These are phyloP conservation scores for Phlyctochytrium planicorne DNA, from an alignment of 192 early-diverging fungal genomes.

Conservation along the genomic window DNA sequence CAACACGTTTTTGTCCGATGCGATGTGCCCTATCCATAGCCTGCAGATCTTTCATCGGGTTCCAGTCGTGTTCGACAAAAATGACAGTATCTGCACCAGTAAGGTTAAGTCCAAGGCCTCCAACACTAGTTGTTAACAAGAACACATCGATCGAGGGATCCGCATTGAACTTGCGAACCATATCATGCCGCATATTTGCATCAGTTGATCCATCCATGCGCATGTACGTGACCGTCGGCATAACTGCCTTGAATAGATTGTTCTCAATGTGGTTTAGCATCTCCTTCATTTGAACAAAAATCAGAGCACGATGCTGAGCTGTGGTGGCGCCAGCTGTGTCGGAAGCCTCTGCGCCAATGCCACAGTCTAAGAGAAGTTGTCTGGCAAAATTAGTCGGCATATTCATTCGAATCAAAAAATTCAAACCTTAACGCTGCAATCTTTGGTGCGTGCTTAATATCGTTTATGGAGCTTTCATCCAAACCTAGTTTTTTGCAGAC, in stretches of 20 bases:
- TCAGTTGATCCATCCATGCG: conserved; percentile 93
- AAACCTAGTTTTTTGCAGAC: conserved; percentile 61
- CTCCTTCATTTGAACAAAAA: conserved; percentile 93
- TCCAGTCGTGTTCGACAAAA: conserved; percentile 99
- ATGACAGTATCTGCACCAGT: conserved; percentile 99
- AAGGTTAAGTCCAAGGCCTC: conserved; percentile 94
- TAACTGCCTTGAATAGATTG: conserved; percentile 74
- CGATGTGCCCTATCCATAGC: conserved; percentile 99
- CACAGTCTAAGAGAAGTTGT: conserved; percentile 90
- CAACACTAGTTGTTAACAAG: conserved; percentile 93
- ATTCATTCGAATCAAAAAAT: conserved; percentile 11
- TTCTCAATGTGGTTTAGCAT: conserved; percentile 98
- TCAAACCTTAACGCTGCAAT: conserved; percentile 78
- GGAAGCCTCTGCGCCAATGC: conserved; percentile 75
- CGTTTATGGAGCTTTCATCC: conserved; percentile 52
- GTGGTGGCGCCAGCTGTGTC: conserved; percentile 50
- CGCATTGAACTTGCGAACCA: conserved; percentile 93
- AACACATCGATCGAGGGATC: conserved; percentile 95
- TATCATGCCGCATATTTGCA: conserved; percentile 75
- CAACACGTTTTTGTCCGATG: conserved; percentile 94
- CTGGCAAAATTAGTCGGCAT: conserved; percentile 26
- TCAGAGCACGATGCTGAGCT: conserved; percentile 84
- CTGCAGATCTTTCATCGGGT: conserved; percentile 98
- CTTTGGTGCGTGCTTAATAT: conserved; percentile 85
- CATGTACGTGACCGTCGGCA: conserved; percentile 90